These are phyloP conservation scores for Apiotrichum laibachii DNA, from an alignment of 1,284 basidiomycete genomes.

Conservation along the genomic window DNA sequence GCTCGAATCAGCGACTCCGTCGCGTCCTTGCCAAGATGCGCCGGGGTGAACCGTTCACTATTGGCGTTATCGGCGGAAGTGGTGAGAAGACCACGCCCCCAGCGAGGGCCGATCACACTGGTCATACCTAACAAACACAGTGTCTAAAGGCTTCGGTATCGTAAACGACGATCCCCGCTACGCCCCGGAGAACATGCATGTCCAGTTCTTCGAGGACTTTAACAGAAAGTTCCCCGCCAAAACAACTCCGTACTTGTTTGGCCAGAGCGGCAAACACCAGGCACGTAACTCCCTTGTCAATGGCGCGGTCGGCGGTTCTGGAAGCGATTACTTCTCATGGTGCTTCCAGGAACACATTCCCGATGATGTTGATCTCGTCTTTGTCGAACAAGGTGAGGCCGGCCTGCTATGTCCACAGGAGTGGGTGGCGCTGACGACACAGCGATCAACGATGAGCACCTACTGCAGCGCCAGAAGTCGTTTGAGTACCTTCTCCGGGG, in stretches of 20 bases:
- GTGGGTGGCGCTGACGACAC: not conserved
- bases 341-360: conserved; percentile 34
- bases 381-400: conserved; percentile 33
- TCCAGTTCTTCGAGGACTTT: conserved; percentile 41
- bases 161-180: conserved; percentile 12
- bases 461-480: conserved; percentile 3
- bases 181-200: conserved; percentile 34
- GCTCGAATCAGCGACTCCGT: conserved; percentile 28
- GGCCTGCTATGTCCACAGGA: not conserved
- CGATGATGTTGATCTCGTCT: conserved; percentile 32
- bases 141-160: conserved; percentile 39
- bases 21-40: conserved; percentile 27
- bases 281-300: conserved; percentile 29
- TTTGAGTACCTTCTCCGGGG: conserved; percentile 18
- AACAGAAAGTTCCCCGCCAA: conserved; percentile 34
- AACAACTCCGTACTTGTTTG: not conserved
- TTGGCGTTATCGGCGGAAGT: conserved; percentile 25
- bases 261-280: conserved; percentile 9
- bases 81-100: not conserved
- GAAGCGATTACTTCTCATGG: conserved; percentile 35
- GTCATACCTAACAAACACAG: conserved; percentile 12
- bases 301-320: conserved; percentile 29
- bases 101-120: conserved; percentile 8
- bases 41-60: conserved; percentile 25
- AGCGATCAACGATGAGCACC: conserved; percentile 39